A percentile compares a stretch with the other conserved stretches of the same genome.
Evolutionary conservation across 164 flowering plant genomes (phyloP).

Genomic region (Litsea cubeba): DNA sequence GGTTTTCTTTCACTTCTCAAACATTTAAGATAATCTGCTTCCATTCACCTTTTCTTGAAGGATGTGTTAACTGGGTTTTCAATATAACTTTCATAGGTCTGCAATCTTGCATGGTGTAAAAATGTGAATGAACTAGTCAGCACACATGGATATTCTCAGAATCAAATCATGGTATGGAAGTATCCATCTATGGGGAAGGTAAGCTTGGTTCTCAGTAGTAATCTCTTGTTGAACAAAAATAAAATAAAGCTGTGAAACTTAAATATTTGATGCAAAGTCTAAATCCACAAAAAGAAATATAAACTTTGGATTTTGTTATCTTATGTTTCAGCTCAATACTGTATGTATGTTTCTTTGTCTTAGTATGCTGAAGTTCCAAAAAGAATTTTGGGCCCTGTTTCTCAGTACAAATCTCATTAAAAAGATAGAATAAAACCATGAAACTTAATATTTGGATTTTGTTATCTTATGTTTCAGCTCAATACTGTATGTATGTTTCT

Average conservation of each 20-base stretch:
- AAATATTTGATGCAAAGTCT: not conserved
- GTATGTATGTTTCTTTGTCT: too few species aligned
- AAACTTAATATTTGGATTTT: too few species aligned
- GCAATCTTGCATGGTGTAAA: conserved; percentile 95
- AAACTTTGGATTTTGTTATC: too few species aligned
- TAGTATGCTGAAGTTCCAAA: too few species aligned
- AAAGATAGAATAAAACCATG: too few species aligned
- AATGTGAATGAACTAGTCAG: conserved; percentile 96
- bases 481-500: too few species aligned
- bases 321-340: too few species aligned
- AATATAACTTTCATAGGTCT: conserved; percentile 48
- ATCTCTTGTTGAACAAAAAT: not conserved
- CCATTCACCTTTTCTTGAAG: not conserved
- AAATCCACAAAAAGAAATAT: too few species aligned
- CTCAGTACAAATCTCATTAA: too few species aligned
- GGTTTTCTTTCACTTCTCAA: conserved; percentile 29
- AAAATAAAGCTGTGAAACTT: not conserved
- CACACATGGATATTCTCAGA: conserved; percentile 97
- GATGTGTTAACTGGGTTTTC: not conserved
- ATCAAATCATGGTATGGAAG: conserved; percentile 99
- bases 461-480: too few species aligned
- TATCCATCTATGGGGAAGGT: conserved; percentile 94
- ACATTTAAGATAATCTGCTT: not conserved
- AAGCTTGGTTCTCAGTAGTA: not conserved
- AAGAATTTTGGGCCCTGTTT: too few species aligned